Base-by-base conservation (phyloP, 768 basidiomycete genomes). In the Lactifluus piperatus region DNA sequence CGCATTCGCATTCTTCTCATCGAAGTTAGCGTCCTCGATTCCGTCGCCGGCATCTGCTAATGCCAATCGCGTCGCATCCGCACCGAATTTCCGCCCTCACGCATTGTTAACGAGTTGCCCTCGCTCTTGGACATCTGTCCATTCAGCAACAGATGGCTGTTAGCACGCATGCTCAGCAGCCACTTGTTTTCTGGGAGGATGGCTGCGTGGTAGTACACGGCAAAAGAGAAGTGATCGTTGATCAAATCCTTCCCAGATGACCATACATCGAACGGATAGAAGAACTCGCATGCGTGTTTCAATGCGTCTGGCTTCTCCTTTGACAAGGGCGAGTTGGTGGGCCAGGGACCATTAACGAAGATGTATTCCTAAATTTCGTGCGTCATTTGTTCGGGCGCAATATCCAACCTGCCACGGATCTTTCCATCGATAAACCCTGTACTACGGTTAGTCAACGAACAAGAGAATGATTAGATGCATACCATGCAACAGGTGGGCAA, bases 341-440 rank as follows among this genome's bases (percentile, higher is more conserved):
- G 89, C 82, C 81, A 91, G 22, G 88, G 80, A 1, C 86, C 89
- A 49, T 84, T 72, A 68, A 83, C 81, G 72, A 94, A 86, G 63
- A 99, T 74, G 74, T 97, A 95, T 62, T 97, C 94, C 94, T 94
- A 99, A 51, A 93, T 81, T 70, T 94, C 95, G 73, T 98, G 95
- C 0, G 93, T 97, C 90, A 99, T 86, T 68, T 97, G 90, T 34
- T 92, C 89, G 16, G 92, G 75, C 0, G 81, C 86, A 68, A 99
- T 85, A 56, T 88, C 90, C 54, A 97, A 75, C n/a, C 88, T 84
- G 4, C 97, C 95, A 20, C 83, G 80, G 52, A 79, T 79, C 62
- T 77, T 80, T 22, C 97, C 97, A 50, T 91, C 84, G 66, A 95
- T 80, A 65, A 82, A 83, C 30, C 79, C 86, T 88, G 66, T 7